Evolutionary conservation across 768 basidiomycete species (phyloP), one percentile per base, ranked within the genome.

Genomic region (Podaxis sp.): DNA sequence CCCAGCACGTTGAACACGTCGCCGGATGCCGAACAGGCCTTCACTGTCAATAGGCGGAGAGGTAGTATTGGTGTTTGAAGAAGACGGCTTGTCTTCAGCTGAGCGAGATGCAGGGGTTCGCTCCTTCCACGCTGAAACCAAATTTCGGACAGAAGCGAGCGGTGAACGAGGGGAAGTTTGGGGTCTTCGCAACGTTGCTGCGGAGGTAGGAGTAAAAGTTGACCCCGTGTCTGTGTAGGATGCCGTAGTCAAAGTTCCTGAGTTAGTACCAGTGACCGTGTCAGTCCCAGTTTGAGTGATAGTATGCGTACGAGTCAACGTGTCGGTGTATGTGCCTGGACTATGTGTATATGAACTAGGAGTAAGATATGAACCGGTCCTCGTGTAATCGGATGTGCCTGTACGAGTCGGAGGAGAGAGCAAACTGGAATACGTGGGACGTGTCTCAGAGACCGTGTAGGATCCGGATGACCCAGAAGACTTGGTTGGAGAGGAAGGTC

Each of bases 51-150:
- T 67, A 21, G 70, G 61, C 4, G 73, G 71, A 7, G 65, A 62
- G 23, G 53, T 55, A n/a, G 70, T 77, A 42, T 71, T 67, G n/a
- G 70, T 77, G 47, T 71, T 67, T 2, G 73, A 73, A 0, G 70
- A 69, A 0, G 74, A 74, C 0, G 79, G 78, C 0, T 73, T 77
- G 1, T 74, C 73, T n/a, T 69, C 72, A 5, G 79, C 71, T 7
- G 52, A 5, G 13, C 52, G 59, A 13, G 59, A 40, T 9, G 78
- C 76, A 0, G 90, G 87, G 0, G 88, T 87, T 18, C 88, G 82
- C 62, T 90, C 88, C 69, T 91, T 92, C 90, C 91, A 93, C 6
- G 87, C 77, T 0, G 85, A 82, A 5, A 93, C 87, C 40, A 92
- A 84, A 64, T 92, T 92, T 35, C 89, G 82, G 23, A 93, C 87